phyloP scores from a whole-genome alignment of 176 grass and related monocot species.

The Saccharum officinarum region DNA sequence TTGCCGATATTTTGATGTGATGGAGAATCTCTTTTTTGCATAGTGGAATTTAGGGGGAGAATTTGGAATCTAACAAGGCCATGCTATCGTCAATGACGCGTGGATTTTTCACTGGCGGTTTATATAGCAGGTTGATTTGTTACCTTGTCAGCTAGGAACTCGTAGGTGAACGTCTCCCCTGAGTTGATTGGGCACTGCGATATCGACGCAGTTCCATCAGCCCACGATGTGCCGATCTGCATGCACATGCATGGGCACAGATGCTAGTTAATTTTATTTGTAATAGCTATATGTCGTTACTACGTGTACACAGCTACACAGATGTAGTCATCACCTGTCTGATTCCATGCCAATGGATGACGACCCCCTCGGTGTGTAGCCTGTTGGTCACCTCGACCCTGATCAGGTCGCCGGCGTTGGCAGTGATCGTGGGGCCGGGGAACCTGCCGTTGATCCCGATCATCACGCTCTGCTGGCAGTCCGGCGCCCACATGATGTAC shows the following conservation, averaged over 20 bases:
- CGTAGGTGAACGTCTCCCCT: conserved; percentile 65
- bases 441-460: conserved; percentile 35
- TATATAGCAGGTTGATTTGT: no score
- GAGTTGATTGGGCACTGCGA: conserved; percentile 86
- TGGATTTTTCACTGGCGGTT: no score
- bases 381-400: conserved; percentile 24
- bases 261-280: background rate
- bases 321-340: conserved; percentile 2
- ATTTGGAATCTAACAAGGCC: no score
- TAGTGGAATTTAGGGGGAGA: no score
- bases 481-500: conserved; percentile 41
- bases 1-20: no score
- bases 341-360: conserved; percentile 48
- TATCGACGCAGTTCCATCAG: conserved; percentile 80
- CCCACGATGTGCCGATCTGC: conserved; percentile 82
- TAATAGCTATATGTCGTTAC: background rate
- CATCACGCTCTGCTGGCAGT: conserved; percentile 43
- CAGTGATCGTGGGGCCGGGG: conserved; percentile 31
- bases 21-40: no score
- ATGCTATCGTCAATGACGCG: no score
- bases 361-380: conserved; percentile 33
- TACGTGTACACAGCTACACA: background rate
- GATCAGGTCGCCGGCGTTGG: conserved; percentile 10
- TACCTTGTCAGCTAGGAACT: conserved; percentile 37
- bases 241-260: background rate